These are phyloP conservation scores for Hemileccinum hortonii DNA, from an alignment of 1,284 basidiomycete species.

Conservation along the genomic window DNA sequence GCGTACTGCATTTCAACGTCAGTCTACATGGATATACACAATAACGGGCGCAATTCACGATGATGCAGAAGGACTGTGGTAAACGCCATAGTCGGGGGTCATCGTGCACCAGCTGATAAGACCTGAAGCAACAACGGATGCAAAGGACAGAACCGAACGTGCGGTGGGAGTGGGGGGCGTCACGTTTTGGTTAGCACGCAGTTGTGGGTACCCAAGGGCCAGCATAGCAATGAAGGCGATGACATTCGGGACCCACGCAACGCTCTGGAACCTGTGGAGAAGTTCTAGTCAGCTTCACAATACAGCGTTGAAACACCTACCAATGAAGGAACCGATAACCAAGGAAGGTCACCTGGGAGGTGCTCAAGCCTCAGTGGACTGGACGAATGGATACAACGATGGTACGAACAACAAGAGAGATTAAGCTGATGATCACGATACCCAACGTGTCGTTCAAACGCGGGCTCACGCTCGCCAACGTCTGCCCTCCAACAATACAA, in stretches of 20 bases:
- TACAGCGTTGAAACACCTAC: slow-evolving; percentile 24
- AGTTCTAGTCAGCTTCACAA: background rate
- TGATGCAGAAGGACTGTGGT: slow-evolving; percentile 50
- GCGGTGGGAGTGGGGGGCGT: slow-evolving; percentile 33
- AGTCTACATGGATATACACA: background rate
- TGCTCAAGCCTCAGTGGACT: slow-evolving; percentile 12
- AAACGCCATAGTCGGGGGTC: slow-evolving; percentile 60
- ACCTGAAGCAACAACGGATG: slow-evolving; percentile 43
- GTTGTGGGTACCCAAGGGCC: slow-evolving; percentile 47
- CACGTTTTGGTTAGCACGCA: slow-evolving; percentile 30
- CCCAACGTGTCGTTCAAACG: slow-evolving; percentile 57
- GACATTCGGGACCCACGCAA: slow-evolving; percentile 67
- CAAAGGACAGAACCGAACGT: slow-evolving; percentile 41
- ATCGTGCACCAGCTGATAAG: slow-evolving; percentile 55
- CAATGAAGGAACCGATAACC: slow-evolving; percentile 66
- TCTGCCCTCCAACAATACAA: slow-evolving; percentile 74
- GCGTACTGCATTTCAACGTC: slow-evolving; percentile 30
- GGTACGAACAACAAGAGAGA: slow-evolving; percentile 57
- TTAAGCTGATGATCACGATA: slow-evolving; percentile 73
- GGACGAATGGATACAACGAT: background rate
- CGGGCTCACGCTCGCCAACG: slow-evolving; percentile 58
- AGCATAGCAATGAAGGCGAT: slow-evolving; percentile 66
- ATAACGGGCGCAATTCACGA: slow-evolving; percentile 38
- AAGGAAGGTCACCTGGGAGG: slow-evolving; percentile 46
- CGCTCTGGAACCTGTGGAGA: slow-evolving; percentile 46